Evolutionary conservation across 306 rosid genomes (phyloP).

Genomic region (Cucurbita ficifolia): DNA sequence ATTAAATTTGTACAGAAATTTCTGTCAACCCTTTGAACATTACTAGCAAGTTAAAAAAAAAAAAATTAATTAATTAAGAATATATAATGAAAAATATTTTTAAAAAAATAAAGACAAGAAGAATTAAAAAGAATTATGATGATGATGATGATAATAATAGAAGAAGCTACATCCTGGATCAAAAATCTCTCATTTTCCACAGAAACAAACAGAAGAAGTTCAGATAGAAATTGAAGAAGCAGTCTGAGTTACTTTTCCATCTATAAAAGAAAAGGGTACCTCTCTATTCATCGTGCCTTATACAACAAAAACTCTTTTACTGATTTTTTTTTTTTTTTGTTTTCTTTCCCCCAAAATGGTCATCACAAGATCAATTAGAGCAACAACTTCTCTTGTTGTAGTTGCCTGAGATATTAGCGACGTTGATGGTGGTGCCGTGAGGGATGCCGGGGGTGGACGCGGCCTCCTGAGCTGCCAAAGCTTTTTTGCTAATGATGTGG

Average conservation of each 20-base stretch:
- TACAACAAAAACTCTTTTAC: neutral
- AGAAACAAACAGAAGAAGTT: conserved; percentile 1
- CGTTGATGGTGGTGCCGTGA: conserved; percentile 49
- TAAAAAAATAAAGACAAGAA: neutral
- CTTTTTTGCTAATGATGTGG: conserved; percentile 54
- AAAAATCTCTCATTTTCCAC: neutral
- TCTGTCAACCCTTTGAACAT: no score
- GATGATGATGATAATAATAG: neutral
- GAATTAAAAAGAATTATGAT: neutral
- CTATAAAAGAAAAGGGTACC: neutral
- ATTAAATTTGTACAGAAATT: no score
- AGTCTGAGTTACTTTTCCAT: neutral
- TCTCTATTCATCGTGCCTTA: neutral
- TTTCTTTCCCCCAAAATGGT: neutral
- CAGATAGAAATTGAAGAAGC: conserved; percentile 1
- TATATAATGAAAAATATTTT: neutral
- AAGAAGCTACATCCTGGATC: conserved; percentile 4
- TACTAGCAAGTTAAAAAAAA: no score
- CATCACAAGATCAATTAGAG: conserved; percentile 26
- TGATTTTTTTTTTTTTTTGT: neutral
- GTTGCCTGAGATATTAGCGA: conserved; percentile 29
- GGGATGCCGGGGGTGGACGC: conserved; percentile 36
- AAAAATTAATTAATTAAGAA: neutral
- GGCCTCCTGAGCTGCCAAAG: conserved; percentile 56
- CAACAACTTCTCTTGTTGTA: conserved; percentile 35